Evolutionary conservation across 768 basidiomycete species (phyloP).

Genomic region (Imleria badia): DNA sequence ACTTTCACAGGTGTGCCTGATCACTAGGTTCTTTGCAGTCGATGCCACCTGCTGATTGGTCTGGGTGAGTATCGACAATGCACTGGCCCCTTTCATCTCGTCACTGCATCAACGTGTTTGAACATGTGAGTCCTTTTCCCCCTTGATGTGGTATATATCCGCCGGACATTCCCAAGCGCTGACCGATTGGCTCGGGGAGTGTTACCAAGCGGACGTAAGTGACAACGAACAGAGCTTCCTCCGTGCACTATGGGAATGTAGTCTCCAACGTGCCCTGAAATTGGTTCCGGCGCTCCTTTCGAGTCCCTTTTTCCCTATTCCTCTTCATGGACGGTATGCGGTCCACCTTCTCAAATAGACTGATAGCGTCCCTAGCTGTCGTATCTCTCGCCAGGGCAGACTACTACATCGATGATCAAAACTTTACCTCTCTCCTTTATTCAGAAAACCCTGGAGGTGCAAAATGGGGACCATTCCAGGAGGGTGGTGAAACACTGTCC

Average conservation of each 20-base stretch:
- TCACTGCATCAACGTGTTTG: not conserved
- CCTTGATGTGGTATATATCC: too few relatives aligned
- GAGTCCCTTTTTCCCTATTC: not conserved
- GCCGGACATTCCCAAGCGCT: too few relatives aligned
- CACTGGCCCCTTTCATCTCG: not conserved
- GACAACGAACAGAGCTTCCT: not conserved
- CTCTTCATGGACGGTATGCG: not conserved
- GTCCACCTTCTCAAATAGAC: not conserved
- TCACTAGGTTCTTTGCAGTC: not conserved
- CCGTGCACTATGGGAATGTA: not conserved
- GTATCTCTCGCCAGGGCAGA: constrained; percentile 6
- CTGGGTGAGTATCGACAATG: not conserved
- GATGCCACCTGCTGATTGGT: too few relatives aligned
- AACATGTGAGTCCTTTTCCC: not conserved
- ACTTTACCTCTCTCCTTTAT: constrained; percentile 9
- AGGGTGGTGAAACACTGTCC: constrained; percentile 12
- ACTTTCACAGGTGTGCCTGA: not conserved
- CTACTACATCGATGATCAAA: constrained; percentile 20
- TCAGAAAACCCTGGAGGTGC: constrained; percentile 11
- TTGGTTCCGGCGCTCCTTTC: not conserved
- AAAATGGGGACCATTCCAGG: constrained; percentile 9
- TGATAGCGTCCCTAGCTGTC: constrained; percentile 1
- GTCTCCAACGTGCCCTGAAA: not conserved
- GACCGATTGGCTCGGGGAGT: not conserved
- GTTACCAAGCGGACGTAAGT: not conserved